phyloP scores from a whole-genome alignment of 2,329 filamentous ascomycete species.

The Neonectria magnoliae region DNA sequence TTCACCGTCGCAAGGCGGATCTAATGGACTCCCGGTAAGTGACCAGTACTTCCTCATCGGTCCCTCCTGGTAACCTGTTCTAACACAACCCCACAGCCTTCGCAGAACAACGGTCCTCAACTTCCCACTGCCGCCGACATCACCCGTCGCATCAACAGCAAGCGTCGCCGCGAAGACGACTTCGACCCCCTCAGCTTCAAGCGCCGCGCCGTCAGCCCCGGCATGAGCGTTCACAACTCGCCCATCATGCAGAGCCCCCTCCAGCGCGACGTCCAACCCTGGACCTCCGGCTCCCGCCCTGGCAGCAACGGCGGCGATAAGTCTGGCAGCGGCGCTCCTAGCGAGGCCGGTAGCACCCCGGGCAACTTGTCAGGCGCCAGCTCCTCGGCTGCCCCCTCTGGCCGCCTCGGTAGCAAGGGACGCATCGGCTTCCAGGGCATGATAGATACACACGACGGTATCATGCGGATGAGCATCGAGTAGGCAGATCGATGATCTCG shows the following conservation, averaged over 20 bases:
- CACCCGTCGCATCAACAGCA: slow-evolving; percentile 80
- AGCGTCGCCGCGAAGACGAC: slow-evolving; percentile 90
- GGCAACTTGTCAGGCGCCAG: slow-evolving; percentile 41
- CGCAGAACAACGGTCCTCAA: slow-evolving; percentile 48
- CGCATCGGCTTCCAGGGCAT: slow-evolving; percentile 89
- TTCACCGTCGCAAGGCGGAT: slow-evolving; percentile 63
- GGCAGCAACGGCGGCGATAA: slow-evolving; percentile 68
- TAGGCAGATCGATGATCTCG: slow-evolving; percentile 49
- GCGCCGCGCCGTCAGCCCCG: slow-evolving; percentile 88
- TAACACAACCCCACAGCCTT: slow-evolving; percentile 36
- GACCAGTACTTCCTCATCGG: slow-evolving; percentile 20
- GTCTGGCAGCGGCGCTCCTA: slow-evolving; percentile 62
- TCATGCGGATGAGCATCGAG: slow-evolving; percentile 98
- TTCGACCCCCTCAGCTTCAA: slow-evolving; percentile 91
- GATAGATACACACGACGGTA: slow-evolving; percentile 92
- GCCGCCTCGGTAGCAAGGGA: slow-evolving; percentile 64
- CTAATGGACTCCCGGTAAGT: slow-evolving; percentile 42
- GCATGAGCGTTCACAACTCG: slow-evolving; percentile 90
- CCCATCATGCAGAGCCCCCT: slow-evolving; percentile 87
- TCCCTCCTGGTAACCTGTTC: neutral
- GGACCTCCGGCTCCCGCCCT: slow-evolving; percentile 78
- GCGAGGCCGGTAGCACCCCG: slow-evolving; percentile 57
- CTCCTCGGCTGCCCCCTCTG: slow-evolving; percentile 51
- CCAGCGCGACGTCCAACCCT: slow-evolving; percentile 74
- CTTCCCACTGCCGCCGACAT: slow-evolving; percentile 77